phyloP scores from a whole-genome alignment of 2,329 filamentous ascomycete genomes.

The Macrophomina phaseolina region DNA sequence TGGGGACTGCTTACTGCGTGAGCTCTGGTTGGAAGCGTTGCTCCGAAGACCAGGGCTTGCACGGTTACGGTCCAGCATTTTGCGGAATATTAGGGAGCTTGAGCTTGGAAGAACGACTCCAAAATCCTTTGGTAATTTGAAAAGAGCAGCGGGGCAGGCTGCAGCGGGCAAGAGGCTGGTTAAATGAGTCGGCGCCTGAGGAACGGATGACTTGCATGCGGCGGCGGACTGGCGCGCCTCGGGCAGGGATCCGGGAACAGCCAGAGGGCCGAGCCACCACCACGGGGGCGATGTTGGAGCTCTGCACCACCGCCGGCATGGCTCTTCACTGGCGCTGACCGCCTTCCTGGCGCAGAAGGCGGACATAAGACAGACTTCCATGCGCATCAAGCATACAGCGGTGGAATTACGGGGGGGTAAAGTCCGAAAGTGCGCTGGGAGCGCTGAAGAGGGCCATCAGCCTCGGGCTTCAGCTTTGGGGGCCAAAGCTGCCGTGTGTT shows the following conservation, averaged over 20 bases:
- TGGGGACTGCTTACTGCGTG: background rate
- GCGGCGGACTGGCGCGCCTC: background rate
- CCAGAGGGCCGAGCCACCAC: conserved; percentile 4
- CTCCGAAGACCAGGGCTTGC: conserved; percentile 1
- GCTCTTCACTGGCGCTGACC: background rate
- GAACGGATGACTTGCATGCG: conserved; percentile 9
- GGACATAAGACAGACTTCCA: background rate
- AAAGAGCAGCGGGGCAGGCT: background rate
- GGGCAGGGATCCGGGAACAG: background rate
- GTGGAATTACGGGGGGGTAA: background rate
- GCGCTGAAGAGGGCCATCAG: background rate
- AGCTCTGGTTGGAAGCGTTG: conserved; percentile 13
- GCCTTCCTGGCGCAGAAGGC: background rate
- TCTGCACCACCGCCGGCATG: background rate
- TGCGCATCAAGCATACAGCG: background rate
- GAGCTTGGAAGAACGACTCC: background rate
- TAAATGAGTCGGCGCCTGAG: background rate
- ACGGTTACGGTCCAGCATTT: background rate
- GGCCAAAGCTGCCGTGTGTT: background rate
- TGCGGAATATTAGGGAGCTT: background rate
- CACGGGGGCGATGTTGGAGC: conserved; percentile 8
- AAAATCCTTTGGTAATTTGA: background rate
- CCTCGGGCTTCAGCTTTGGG: background rate
- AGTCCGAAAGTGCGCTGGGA: background rate
- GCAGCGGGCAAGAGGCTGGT: conserved; percentile 2